Conservation (phyloP, 345 rosid genomes). For the Excoecaria cochinchinensis region DNA sequence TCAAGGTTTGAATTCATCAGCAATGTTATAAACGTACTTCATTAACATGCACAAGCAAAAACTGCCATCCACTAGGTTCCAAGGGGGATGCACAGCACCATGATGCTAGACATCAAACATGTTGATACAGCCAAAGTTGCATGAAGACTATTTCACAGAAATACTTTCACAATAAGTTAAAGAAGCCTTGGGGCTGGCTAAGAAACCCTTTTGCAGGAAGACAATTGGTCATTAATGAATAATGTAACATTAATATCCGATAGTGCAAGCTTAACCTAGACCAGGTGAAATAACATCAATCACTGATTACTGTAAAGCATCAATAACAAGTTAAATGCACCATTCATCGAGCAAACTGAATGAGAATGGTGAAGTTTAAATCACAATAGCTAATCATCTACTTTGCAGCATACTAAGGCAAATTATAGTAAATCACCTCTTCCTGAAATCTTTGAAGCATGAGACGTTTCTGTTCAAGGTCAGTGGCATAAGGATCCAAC, state of each 20-base stretch:
- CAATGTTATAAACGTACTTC: not conserved
- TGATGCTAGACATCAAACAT: not conserved
- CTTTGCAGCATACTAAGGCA: not conserved
- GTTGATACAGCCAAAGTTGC: not conserved
- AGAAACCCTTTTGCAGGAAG: not conserved
- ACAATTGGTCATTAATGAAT: not conserved
- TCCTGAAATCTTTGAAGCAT: constrained; percentile 97
- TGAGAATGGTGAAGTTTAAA: not conserved
- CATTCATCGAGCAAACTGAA: not conserved
- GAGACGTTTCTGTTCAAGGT: constrained; percentile 81
- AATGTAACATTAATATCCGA: not conserved
- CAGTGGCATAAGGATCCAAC: constrained; percentile 66
- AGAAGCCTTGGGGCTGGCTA: not conserved
- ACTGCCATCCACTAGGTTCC: not conserved
- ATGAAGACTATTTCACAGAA: not conserved
- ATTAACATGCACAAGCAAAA: not conserved
- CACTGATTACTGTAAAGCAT: not conserved
- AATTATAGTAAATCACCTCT: constrained; percentile 50
- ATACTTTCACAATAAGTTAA: not conserved
- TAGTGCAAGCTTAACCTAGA: not conserved
- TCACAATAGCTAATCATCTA: not conserved
- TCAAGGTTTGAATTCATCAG: not conserved
- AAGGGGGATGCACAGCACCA: not conserved
- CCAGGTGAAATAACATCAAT: not conserved
- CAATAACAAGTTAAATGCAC: not conserved